phyloP scores from a whole-genome alignment of 179 eudicot species.

The Patellifolia procumbens region DNA sequence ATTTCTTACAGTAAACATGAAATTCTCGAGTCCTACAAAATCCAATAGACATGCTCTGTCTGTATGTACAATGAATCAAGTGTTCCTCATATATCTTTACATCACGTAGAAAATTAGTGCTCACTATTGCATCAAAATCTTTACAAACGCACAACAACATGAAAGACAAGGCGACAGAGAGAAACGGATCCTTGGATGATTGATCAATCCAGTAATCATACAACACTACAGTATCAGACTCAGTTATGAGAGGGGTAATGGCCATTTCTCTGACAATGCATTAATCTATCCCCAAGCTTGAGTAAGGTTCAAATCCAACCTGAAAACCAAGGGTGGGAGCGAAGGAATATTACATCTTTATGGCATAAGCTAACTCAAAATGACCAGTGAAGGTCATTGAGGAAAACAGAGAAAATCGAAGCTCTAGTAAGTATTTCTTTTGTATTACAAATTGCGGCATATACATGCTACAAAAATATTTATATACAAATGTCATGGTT shows the following conservation, averaged over 20 bases:
- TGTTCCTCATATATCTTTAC: too few relatives aligned
- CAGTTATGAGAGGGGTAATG: neutral
- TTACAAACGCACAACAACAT: constrained; percentile 22
- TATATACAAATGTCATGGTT: neutral
- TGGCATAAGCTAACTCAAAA: neutral
- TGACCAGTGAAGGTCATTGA: neutral
- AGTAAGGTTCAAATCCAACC: constrained; percentile 85
- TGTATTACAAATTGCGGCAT: neutral
- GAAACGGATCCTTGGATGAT: neutral
- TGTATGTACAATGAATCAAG: too few relatives aligned
- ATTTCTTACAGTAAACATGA: too few relatives aligned
- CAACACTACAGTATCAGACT: neutral
- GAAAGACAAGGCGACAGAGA: neutral
- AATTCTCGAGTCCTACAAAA: too few relatives aligned
- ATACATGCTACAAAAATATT: neutral
- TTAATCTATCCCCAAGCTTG: constrained; percentile 86
- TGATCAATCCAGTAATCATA: neutral
- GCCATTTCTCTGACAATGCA: neutral
- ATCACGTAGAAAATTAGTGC: neutral
- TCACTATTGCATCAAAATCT: neutral
- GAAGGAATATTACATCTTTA: constrained; percentile 11
- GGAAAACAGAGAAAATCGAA: neutral
- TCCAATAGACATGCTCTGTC: too few relatives aligned
- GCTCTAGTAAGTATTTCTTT: neutral
- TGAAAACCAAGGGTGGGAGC: constrained; percentile 32